Base-by-base conservation (phyloP, 139 green algal species). In the Trebouxia sp. region DNA sequence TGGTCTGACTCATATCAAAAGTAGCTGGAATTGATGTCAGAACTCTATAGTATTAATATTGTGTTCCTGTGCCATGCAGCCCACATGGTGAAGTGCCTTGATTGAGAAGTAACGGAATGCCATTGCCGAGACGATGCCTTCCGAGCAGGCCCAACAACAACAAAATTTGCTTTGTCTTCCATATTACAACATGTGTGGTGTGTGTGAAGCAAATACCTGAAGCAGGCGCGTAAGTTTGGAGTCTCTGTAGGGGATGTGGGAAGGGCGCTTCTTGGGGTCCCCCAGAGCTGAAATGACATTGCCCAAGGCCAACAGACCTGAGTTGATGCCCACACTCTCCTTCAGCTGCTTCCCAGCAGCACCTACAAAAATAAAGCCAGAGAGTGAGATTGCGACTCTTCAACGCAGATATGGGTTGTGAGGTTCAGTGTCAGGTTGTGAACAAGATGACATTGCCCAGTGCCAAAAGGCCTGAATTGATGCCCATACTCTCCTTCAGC, bases 361-460 rank as follows among this genome's bases (percentile, higher is more conserved):
- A 47, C 77, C 81, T 45, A 58, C 79, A 88, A 7, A 69, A 35
- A 3, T 9, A 35, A 35, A 65, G 1, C 22, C 26, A 7, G 10
- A n/a, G 10, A 62, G 11, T 62, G 8, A 62, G 10, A n/a, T 5
- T 26, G 8, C 51, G 28, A 22, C 5, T 53, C 14, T 53, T 53
- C n/a, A n/a, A n/a, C n/a, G n/a, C n/a, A n/a, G n/a, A n/a, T n/a
- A n/a, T n/a, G n/a, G n/a, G n/a, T n/a, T n/a, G n/a, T n/a, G n/a
- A n/a, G n/a, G n/a, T n/a, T n/a, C n/a, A n/a, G n/a, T n/a, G n/a
- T n/a, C n/a, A n/a, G n/a, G n/a, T n/a, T n/a, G n/a, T n/a, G n/a
- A n/a, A n/a, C n/a, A n/a, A 94, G 85, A 97, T 97, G 87, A 92
- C 96, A 89, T 96, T 97, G 43, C 92, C 91, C 0, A 97, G 92